Evolutionary conservation across 352 stramenopile species (phyloP).

Genomic region (Globisporangium acanthophoron): DNA sequence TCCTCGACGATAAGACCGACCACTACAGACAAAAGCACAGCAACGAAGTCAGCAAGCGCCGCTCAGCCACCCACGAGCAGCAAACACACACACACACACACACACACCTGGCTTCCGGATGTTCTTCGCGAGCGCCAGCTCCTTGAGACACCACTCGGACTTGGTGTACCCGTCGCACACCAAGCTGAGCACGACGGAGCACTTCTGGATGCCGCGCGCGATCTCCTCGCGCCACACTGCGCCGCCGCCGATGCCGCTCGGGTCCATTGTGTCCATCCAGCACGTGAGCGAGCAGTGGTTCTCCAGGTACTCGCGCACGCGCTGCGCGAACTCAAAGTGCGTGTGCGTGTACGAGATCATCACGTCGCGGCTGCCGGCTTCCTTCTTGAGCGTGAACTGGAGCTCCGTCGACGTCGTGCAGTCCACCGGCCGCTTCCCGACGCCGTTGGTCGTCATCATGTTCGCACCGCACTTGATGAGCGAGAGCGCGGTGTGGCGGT

Average conservation of each 20-base stretch:
- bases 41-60: neutral
- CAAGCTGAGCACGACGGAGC: constrained; percentile 64
- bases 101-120: constrained; percentile 52
- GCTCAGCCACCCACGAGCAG: neutral
- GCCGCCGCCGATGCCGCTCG: constrained; percentile 65
- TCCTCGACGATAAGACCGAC: constrained; percentile 49
- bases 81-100: constrained; percentile 3
- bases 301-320: constrained; percentile 60
- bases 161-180: constrained; percentile 66
- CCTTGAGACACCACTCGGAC: constrained; percentile 79
- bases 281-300: constrained; percentile 53
- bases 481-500: constrained; percentile 54
- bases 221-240: constrained; percentile 81
- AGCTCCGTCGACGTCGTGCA: constrained; percentile 75
- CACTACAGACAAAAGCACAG: constrained; percentile 23
- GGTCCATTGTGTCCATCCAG: constrained; percentile 85
- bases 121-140: constrained; percentile 70
- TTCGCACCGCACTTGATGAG: constrained; percentile 69
- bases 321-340: constrained; percentile 52
- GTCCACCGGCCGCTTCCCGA: constrained; percentile 64
- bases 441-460: constrained; percentile 60
- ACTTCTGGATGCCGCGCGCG: constrained; percentile 67
- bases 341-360: constrained; percentile 84
- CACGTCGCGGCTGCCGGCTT: constrained; percentile 62
- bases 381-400: constrained; percentile 73